phyloP scores from a whole-genome alignment of 495 filamentous ascomycete species.

The Apiosordaria backusii region DNA sequence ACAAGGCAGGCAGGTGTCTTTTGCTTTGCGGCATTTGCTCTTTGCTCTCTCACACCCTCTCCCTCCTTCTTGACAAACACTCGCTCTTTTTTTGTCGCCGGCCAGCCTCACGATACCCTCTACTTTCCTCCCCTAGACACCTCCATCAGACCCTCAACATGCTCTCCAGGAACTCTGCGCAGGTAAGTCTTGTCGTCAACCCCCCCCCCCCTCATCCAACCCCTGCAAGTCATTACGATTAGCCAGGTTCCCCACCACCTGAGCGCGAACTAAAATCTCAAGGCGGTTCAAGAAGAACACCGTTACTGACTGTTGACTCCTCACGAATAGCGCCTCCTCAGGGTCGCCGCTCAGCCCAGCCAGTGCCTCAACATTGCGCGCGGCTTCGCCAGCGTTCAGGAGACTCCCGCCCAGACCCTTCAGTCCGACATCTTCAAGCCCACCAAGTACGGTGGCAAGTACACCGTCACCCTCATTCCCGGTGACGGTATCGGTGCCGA shows the following conservation, averaged over 20 bases:
- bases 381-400: conserved; percentile 69
- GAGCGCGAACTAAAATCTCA: neutral
- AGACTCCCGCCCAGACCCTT: conserved; percentile 80
- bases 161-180: conserved; percentile 57
- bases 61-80: neutral
- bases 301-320: conserved; percentile 30
- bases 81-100: neutral
- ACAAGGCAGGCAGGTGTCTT: conserved; percentile 23
- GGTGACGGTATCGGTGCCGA: conserved; percentile 98
- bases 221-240: neutral
- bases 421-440: conserved; percentile 94
- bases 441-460: conserved; percentile 98
- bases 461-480: conserved; percentile 96
- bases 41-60: conserved; percentile 4
- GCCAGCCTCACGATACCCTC: conserved; percentile 2
- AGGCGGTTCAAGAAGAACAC: conserved; percentile 7
- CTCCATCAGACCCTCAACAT: conserved; percentile 41
- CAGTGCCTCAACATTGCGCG: conserved; percentile 43
- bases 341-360: conserved; percentile 49
- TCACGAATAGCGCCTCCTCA: conserved; percentile 50
- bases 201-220: neutral
- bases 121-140: neutral
- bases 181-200: conserved; percentile 36
- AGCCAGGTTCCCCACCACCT: conserved; percentile 7
- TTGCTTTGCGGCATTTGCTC: conserved; percentile 36